Evolutionary conservation across 2,329 filamentous ascomycete species (phyloP), one percentile per base, ranked within the genome.

Genomic region (Botrytis tulipae): DNA sequence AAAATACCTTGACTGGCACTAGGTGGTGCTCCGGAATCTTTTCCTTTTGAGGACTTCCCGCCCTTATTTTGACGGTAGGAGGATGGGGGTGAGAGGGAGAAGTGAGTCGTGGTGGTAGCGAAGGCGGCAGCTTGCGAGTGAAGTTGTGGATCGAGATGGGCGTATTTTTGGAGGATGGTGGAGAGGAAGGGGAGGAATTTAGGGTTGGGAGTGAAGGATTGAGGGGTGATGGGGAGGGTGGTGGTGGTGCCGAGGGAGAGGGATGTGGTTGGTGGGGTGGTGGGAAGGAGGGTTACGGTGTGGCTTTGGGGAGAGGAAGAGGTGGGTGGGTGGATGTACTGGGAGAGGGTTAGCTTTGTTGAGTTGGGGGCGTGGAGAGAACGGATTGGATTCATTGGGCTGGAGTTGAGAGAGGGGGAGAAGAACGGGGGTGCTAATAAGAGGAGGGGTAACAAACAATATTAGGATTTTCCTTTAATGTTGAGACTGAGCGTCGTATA

Each of bases 181-280:
- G 89, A 85, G 35, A 92, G 84, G 69, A 91, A 87, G 16, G 82
- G 78, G n/a, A 89, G 79, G 79, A 92, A 92, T 35, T 82, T 81
- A 16, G 82, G 85, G 79, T 92, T 92, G 78, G 88, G 86, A 35
- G 80, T 83, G 78, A 92, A 90, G 35, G 88, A 57, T 86, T 57
- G 83, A 82, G 5, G 90, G 29, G 22, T 35, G 2, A 89, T 89
- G n/a, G 91, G 75, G 25, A 82, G 78, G 8, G 82, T 78, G 9
- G 86, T 87, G 0, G 89, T 87, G 2, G 85, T 88, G 67, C 90
- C 90, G 74, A 92, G 87, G 22, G 89, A 85, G 32, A 92, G 82
- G 42, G 81, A 80, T 9, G 83, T 80, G 6, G 83, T 86, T 0
- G 90, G 89, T 2, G 89, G 89, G 22, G 84, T 81, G 57, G 86